Evolutionary conservation across 2,329 filamentous ascomycete species (phyloP), one percentile per base, ranked within the genome.

Genomic region (Emericellopsis atlantica): DNA sequence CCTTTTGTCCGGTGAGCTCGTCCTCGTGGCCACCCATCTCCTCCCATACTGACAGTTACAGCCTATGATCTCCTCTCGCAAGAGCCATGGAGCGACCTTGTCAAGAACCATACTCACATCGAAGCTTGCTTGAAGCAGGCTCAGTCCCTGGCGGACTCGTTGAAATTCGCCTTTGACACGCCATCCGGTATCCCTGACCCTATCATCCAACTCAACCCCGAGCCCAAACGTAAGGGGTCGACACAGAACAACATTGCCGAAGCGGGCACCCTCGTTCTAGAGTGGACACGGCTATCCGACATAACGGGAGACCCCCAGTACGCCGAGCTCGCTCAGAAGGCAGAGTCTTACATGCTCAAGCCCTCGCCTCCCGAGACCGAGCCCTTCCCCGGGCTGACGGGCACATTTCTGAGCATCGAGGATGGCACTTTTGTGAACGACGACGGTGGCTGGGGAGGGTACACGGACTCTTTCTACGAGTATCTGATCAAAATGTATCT

Each of bases 401-500:
- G 87, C 5, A 78, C 72, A 23, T 62, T 73, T 37, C 70, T 94
- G 32, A 67, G 77, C 48, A 70, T 86, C 45, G 54, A 62, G 2
- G 77, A 73, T 4, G 87, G 87, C 16, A 51, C 65, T 7, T 90
- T 93, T 49, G 49, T 72, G 12, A 75, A 90, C 53, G 71, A 71
- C 21, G 52, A 49, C 2, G 86, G 88, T 40, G 82, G 84, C 36
- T 94, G 86, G 86, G 73, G 75, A 32, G 85, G 81, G 39, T 81
- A 83, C 6, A 74, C 73, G 24, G 86, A 93, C 57, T 85, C 79
- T 35, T 93, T 81, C 62, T 94, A 93, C 62, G 86, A 93, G 61
- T 93, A 93, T 52, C 72, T 94, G 26, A 81, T 94, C 58, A 94
- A 94, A 66, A 90, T 92, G 84, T 93, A 80, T 51, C 60, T 90